These are phyloP conservation scores for Penicillium sp. DNA, from an alignment of 2,329 filamentous ascomycete genomes.

Conservation along the genomic window DNA sequence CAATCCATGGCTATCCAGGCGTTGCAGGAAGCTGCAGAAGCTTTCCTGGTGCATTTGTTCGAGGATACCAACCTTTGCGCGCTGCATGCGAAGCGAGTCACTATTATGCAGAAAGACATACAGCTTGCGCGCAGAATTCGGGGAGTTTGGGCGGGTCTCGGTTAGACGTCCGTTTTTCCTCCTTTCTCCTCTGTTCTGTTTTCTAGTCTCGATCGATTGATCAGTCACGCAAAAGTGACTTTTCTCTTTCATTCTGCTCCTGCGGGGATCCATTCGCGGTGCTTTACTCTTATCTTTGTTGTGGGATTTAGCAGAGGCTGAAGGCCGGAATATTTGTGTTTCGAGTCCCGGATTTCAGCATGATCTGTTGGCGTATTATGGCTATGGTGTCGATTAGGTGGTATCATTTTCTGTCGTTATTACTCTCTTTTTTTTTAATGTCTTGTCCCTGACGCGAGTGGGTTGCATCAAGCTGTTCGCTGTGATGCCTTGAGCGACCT, in stretches of 20 bases:
- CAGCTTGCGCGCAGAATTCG: conserved; percentile 82
- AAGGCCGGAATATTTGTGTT: background rate
- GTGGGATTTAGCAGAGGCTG: background rate
- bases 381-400: conserved; percentile 1
- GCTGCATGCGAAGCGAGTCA: conserved; percentile 94
- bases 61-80: conserved; percentile 95
- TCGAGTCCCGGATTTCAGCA: background rate
- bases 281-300: conserved; percentile 1
- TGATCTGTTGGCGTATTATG: conserved; percentile 9
- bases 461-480: background rate
- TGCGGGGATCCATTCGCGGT: background rate
- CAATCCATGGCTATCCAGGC: conserved; percentile 93
- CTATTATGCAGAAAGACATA: conserved; percentile 98
- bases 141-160: conserved; percentile 72
- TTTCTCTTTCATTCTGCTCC: background rate
- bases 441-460: background rate
- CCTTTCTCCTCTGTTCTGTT: background rate
- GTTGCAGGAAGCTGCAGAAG: conserved; percentile 92
- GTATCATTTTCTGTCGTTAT: background rate
- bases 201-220: background rate
- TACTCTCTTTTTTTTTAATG: background rate
- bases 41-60: conserved; percentile 93
- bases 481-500: background rate
- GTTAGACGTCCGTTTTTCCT: conserved; percentile 35
- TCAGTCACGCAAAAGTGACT: background rate